phyloP scores from a whole-genome alignment of 352 stramenopile species.

The Phytopythium chamaehyphon region DNA sequence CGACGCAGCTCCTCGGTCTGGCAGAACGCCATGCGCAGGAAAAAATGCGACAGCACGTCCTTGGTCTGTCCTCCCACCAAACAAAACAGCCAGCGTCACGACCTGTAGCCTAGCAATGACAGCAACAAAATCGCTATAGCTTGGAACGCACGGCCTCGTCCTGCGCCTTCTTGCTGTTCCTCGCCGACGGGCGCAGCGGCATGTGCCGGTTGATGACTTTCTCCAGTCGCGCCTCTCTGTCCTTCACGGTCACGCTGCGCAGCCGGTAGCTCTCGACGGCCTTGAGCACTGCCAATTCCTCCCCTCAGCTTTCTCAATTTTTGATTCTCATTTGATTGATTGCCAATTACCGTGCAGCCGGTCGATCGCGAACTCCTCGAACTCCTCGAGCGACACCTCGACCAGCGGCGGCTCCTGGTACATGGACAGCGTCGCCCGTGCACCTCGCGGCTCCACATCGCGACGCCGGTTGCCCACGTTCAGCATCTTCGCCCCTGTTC shows the following conservation, averaged over 20 bases:
- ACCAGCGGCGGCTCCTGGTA: slow-evolving; percentile 93
- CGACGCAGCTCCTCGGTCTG: slow-evolving; percentile 96
- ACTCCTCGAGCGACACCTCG: slow-evolving; percentile 97
- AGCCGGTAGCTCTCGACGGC: slow-evolving; percentile 85
- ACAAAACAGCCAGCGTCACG: no score
- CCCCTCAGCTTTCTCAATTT: no score
- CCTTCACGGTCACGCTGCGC: slow-evolving; percentile 62
- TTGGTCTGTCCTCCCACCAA: no score
- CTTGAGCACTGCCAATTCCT: slow-evolving; percentile 66
- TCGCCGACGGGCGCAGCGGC: slow-evolving; percentile 45
- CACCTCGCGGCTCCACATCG: slow-evolving; percentile 44
- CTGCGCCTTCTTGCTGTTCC: slow-evolving; percentile 49
- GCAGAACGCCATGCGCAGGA: slow-evolving; percentile 97
- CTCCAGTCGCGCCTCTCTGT: slow-evolving; percentile 70
- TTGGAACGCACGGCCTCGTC: slow-evolving; percentile 33
- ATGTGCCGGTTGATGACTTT: slow-evolving; percentile 86
- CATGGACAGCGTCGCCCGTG: slow-evolving; percentile 84
- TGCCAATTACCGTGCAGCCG: slow-evolving; percentile 77
- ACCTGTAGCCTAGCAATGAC: neutral
- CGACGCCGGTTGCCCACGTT: slow-evolving; percentile 78
- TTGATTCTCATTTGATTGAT: no score
- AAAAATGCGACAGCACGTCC: slow-evolving; percentile 97
- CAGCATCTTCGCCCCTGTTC: slow-evolving; percentile 41
- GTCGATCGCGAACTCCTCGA: slow-evolving; percentile 97
- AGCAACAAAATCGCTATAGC: neutral